phyloP scores from a whole-genome alignment of 1,284 basidiomycete species.

The Irpex rosettiformis region DNA sequence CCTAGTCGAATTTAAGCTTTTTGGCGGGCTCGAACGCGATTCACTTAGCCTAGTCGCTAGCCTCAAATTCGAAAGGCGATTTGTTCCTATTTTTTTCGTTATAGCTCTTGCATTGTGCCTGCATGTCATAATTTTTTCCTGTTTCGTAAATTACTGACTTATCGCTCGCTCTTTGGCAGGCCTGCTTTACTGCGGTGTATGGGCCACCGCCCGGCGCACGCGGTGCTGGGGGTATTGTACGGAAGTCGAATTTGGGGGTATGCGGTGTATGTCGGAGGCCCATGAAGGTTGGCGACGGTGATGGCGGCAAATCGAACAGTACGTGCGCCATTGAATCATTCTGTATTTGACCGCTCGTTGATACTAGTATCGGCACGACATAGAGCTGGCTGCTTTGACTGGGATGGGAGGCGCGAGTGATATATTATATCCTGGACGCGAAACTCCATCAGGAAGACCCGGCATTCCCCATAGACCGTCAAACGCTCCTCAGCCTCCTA shows the following conservation, averaged over 20 bases:
- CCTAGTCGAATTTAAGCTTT: neutral
- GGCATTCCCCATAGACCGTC: slow-evolving; percentile 14
- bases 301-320: slow-evolving; percentile 85
- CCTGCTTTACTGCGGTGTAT: slow-evolving; percentile 95
- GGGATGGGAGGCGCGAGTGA: slow-evolving; percentile 71
- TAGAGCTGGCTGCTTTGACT: slow-evolving; percentile 86
- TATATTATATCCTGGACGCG: slow-evolving; percentile 64
- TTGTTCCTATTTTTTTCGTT: too few relatives aligned
- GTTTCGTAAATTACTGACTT: too few relatives aligned
- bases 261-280: slow-evolving; percentile 95
- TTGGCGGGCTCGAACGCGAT: neutral
- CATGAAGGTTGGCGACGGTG: slow-evolving; percentile 89
- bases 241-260: slow-evolving; percentile 84
- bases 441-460: slow-evolving; percentile 29
- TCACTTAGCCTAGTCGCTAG: too few relatives aligned
- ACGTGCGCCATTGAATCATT: slow-evolving; percentile 29
- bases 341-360: neutral
- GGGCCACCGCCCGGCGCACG: slow-evolving; percentile 74
- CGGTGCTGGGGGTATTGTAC: slow-evolving; percentile 45
- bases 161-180: too few relatives aligned
- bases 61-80: neutral
- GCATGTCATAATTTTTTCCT: too few relatives aligned
- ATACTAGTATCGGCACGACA: neutral
- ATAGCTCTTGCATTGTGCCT: too few relatives aligned
- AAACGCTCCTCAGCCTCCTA: slow-evolving; percentile 43